Conservation (phyloP, 306 rosid genomes). For the Prunus armeniaca region DNA sequence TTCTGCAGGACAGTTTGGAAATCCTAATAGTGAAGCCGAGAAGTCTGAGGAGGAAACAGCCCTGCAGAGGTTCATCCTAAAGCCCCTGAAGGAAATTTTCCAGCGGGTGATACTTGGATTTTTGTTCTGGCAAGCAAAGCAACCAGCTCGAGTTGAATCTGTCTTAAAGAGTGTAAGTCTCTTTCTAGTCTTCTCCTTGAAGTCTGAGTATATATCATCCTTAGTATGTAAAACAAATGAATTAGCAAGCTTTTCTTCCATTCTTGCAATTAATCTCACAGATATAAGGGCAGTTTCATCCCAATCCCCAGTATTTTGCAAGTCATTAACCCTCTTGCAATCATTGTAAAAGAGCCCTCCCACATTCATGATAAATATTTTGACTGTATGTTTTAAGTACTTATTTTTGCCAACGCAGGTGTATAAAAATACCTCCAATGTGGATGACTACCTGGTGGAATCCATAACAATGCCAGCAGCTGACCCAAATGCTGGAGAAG, state of each 20-base stretch:
- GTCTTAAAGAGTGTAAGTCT: conserved; percentile 76
- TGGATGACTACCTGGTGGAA: conserved; percentile 89
- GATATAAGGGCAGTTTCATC: background rate
- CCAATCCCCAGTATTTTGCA: too few species aligned
- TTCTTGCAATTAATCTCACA: background rate
- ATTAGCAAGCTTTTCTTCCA: background rate
- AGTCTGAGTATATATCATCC: background rate
- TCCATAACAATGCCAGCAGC: conserved; percentile 85
- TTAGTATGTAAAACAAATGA: background rate
- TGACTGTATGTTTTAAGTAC: background rate
- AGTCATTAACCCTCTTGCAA: background rate
- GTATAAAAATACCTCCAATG: conserved; percentile 69
- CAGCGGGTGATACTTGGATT: conserved; percentile 82
- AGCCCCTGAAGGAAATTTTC: conserved; percentile 77
- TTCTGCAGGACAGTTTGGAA: conserved; percentile 89
- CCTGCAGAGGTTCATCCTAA: conserved; percentile 54
- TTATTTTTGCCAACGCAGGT: conserved; percentile 44
- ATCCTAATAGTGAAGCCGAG: conserved; percentile 37
- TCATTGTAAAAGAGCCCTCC: background rate
- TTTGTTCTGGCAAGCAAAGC: conserved; percentile 94
- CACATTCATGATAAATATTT: background rate
- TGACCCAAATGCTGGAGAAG: conserved; percentile 92
- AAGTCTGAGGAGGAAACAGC: conserved; percentile 64
- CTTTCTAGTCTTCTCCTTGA: conserved; percentile 14
- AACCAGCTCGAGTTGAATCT: conserved; percentile 70